A percentile compares a stretch with the other conserved stretches of the same genome.
Conservation (phyloP, 148 eudicot species). For the Camellia granthamiana region DNA sequence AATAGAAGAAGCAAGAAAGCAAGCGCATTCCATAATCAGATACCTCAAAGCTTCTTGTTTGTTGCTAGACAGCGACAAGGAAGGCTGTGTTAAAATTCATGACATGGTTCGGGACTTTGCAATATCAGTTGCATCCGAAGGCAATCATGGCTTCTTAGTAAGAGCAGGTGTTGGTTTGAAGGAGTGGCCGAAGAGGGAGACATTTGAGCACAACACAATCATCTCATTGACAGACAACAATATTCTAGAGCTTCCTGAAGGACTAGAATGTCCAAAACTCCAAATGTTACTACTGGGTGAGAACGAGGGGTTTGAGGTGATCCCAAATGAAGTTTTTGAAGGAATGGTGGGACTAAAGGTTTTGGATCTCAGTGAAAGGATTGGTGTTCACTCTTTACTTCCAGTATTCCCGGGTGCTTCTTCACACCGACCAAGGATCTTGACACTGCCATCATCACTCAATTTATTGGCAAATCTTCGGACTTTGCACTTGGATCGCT, state of each 20-base stretch:
- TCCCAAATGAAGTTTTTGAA: not conserved
- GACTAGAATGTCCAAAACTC: not conserved
- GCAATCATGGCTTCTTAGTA: not conserved
- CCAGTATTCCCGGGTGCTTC: not conserved
- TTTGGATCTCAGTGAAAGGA: constrained; percentile 1
- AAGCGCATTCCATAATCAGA: not conserved
- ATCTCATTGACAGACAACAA: not conserved
- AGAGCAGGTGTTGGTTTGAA: not conserved
- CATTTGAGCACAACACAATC: not conserved
- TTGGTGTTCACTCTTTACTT: not conserved
- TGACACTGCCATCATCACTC: not conserved
- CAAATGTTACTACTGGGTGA: not conserved
- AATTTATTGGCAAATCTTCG: not conserved
- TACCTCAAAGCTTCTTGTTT: not conserved
- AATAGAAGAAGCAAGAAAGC: not conserved
- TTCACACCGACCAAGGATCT: too few relatives aligned
- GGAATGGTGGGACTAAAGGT: not conserved
- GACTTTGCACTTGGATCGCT: not conserved
- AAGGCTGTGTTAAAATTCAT: not conserved
- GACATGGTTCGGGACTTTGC: constrained; percentile 3
- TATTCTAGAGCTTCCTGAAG: not conserved
- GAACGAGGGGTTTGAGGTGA: not conserved
- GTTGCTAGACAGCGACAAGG: not conserved
- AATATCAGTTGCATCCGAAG: not conserved
- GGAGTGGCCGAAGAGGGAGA: not conserved